Percentiles rank a stretch among this genome's conserved stretches.
Conservation (phyloP, 2,329 filamentous ascomycete species). For the Westerdykella aurantiaca region DNA sequence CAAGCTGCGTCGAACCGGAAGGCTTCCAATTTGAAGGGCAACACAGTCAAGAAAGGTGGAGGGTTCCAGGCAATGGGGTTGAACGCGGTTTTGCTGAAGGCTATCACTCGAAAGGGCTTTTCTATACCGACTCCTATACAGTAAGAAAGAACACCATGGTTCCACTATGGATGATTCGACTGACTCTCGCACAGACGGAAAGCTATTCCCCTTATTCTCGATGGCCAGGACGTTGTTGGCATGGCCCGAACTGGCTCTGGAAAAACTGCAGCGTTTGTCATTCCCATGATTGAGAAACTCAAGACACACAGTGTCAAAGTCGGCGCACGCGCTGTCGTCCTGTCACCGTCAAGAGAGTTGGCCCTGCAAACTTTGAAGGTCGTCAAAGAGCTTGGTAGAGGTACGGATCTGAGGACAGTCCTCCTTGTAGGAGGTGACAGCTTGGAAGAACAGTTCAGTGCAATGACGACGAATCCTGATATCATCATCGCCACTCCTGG, state of each 20-base stretch:
- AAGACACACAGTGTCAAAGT: conserved; percentile 82
- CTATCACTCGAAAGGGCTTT: conserved; percentile 90
- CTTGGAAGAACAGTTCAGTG: conserved; percentile 87
- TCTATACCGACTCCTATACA: conserved; percentile 96
- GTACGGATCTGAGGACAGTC: conserved; percentile 86
- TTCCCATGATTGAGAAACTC: conserved; percentile 94
- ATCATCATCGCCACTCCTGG: conserved; percentile 96
- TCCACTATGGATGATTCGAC: conserved; percentile 41
- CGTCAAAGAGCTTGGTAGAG: conserved; percentile 85
- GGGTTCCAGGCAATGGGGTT: conserved; percentile 95
- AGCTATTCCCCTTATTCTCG: conserved; percentile 84
- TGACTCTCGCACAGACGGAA: conserved; percentile 92
- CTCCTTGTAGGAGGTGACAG: conserved; percentile 92
- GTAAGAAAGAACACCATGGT: conserved; percentile 23
- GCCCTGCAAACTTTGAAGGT: conserved; percentile 94
- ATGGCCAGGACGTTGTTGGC: conserved; percentile 91
- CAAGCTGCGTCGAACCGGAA: conserved; percentile 88
- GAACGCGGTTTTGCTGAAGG: conserved; percentile 76
- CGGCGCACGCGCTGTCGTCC: conserved; percentile 76
- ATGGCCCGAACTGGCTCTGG: conserved; percentile 99
- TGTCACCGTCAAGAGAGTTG: conserved; percentile 90
- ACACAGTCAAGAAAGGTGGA: conserved; percentile 86
- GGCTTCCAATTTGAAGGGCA: conserved; percentile 71
- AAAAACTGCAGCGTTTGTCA: conserved; percentile 96
- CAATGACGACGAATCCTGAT: conserved; percentile 91